Conservation (phyloP, 2,329 filamentous ascomycete genomes). For the Pseudocercospora fijiensis region DNA sequence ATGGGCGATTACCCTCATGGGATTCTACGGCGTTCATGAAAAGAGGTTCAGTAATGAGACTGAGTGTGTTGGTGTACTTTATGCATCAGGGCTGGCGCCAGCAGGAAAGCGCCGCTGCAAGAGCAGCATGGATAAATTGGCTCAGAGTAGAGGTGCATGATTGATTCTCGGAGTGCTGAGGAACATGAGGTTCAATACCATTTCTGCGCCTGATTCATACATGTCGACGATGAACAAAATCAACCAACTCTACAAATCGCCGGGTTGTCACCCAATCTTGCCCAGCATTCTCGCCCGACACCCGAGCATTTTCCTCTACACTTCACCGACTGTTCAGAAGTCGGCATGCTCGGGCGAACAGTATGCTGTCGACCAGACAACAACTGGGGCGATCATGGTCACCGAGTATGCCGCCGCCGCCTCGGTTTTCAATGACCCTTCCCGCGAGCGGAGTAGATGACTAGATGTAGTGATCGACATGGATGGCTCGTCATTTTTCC, state of each 20-base stretch:
- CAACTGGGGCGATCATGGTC: neutral
- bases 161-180: neutral
- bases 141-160: neutral
- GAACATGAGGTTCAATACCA: neutral
- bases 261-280: too few species aligned
- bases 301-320: too few species aligned
- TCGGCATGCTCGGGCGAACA: too few species aligned
- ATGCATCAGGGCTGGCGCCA: slow-evolving; percentile 6
- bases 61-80: neutral
- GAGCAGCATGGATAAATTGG: slow-evolving; percentile 2
- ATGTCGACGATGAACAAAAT: too few species aligned
- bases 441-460: neutral
- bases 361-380: too few species aligned
- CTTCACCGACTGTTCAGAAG: too few species aligned
- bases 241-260: too few species aligned
- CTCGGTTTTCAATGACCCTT: slow-evolving; percentile 1
- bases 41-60: neutral
- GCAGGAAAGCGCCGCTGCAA: slow-evolving; percentile 1
- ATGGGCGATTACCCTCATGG: slow-evolving; percentile 1
- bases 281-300: too few species aligned
- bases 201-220: too few species aligned
- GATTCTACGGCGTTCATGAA: neutral
- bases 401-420: neutral
- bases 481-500: neutral
- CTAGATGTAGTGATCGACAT: neutral